Conservation (phyloP, 1,139 yeast species). For the Hyphopichia burtonii region DNA sequence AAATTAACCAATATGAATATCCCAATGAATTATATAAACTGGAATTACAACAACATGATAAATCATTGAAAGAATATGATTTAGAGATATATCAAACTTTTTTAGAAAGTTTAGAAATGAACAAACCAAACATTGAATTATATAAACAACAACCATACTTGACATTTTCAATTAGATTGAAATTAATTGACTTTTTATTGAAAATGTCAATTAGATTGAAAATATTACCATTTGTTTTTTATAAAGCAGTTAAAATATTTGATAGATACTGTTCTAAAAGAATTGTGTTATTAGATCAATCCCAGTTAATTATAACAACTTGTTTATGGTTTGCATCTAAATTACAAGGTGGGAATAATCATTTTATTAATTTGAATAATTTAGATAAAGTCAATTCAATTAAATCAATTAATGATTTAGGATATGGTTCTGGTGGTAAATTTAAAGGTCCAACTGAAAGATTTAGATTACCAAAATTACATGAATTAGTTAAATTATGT, state of each 20-base stretch:
- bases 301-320: constrained; percentile 62
- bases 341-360: constrained; percentile 69
- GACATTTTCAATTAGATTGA: constrained; percentile 47
- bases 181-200: constrained; percentile 56
- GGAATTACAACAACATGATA: constrained; percentile 50
- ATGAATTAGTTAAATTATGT: constrained; percentile 61
- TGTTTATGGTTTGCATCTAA: constrained; percentile 68
- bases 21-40: constrained; percentile 49
- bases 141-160: constrained; percentile 66
- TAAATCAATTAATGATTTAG: constrained; percentile 41
- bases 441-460: constrained; percentile 66
- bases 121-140: constrained; percentile 52
- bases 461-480: constrained; percentile 61
- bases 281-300: constrained; percentile 59
- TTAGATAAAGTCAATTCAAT: constrained; percentile 28
- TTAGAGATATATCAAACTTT: constrained; percentile 48
- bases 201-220: constrained; percentile 60
- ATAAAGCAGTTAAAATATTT: constrained; percentile 56
- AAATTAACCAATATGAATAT: constrained; percentile 35
- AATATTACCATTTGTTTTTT: constrained; percentile 59
- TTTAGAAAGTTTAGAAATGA: constrained; percentile 25
- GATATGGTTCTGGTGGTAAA: constrained; percentile 56
- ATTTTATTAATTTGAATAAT: constrained; percentile 52
- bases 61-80: constrained; percentile 50
- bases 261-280: constrained; percentile 68